Percentiles rank a stretch among this genome's conserved stretches.
Conservation (phyloP, 1,139 yeast species). For the Eremothecium coryli region DNA sequence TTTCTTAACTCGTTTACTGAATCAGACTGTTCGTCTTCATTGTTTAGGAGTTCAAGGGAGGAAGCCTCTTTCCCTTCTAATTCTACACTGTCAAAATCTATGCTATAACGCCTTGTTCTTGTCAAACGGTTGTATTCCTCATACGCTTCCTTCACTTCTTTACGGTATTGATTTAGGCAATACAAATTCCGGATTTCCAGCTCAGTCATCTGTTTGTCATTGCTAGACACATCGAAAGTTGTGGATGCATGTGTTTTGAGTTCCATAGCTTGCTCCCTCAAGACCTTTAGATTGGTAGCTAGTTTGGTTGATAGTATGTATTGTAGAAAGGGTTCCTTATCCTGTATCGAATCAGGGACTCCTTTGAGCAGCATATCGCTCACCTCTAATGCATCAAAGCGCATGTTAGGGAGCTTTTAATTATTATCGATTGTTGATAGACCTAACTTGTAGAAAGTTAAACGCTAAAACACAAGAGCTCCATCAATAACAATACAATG, state of each 20-base stretch:
- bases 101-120: constrained; percentile 19
- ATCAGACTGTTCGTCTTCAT: constrained; percentile 15
- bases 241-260: no score
- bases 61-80: constrained; percentile 5
- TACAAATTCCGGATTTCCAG: constrained; percentile 11
- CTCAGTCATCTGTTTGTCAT: not conserved
- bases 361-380: constrained; percentile 1
- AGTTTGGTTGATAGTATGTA: constrained; percentile 16
- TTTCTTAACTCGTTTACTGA: constrained; percentile 27
- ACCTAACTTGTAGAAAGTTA: no score
- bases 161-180: constrained; percentile 6
- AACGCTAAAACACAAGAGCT: no score
- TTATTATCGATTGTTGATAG: no score
- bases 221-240: constrained; percentile 2
- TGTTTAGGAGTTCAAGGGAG: constrained; percentile 1
- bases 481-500: no score
- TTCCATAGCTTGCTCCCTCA: constrained; percentile 11
- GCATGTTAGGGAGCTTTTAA: no score
- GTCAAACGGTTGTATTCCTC: constrained; percentile 4
- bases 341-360: not conserved
- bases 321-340: constrained; percentile 14
- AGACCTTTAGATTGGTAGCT: constrained; percentile 11
- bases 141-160: constrained; percentile 6
- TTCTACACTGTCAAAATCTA: constrained; percentile 22
- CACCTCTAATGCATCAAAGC: constrained; percentile 1